These are phyloP conservation scores for Penicillium paneum DNA, from an alignment of 2,329 filamentous ascomycete genomes.

Conservation along the genomic window DNA sequence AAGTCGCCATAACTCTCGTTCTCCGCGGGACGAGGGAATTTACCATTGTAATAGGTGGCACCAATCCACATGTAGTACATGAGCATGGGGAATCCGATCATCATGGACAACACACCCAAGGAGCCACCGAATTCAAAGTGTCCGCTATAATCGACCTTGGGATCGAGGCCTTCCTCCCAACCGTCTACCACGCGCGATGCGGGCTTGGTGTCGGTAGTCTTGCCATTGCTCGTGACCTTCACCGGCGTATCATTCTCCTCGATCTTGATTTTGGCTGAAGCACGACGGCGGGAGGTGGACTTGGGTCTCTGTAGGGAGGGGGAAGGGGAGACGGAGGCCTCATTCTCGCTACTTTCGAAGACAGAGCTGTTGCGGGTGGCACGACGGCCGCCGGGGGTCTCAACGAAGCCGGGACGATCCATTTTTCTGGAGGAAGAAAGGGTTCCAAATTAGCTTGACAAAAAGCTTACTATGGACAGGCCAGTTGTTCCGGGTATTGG, in stretches of 20 bases:
- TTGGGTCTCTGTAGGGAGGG: constrained; percentile 24
- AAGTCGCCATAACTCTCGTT: constrained; percentile 71
- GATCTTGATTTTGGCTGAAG: constrained; percentile 27
- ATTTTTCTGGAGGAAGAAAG: constrained; percentile 45
- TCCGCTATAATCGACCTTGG: constrained; percentile 48
- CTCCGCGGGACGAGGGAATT: constrained; percentile 64
- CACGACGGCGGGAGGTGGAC: constrained; percentile 31
- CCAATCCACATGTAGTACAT: constrained; percentile 99
- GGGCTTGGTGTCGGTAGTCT: constrained; percentile 19
- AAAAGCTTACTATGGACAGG: not conserved
- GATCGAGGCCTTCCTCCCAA: constrained; percentile 42
- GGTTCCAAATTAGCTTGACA: constrained; percentile 10
- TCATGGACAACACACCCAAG: constrained; percentile 74
- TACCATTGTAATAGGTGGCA: constrained; percentile 85
- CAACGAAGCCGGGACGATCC: constrained; percentile 51
- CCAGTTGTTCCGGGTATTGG: not conserved
- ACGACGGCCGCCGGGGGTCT: constrained; percentile 50
- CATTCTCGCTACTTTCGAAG: constrained; percentile 32
- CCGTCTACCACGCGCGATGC: constrained; percentile 39
- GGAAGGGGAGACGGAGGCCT: constrained; percentile 28
- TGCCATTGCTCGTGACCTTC: constrained; percentile 24
- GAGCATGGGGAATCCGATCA: constrained; percentile 86
- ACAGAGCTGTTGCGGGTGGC: constrained; percentile 44
- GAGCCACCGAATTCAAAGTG: constrained; percentile 83
- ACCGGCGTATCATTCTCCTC: constrained; percentile 28